Evolutionary conservation across 345 rosid species (phyloP), one percentile per base, ranked within the genome.

Genomic region (Anacardium occidentale): DNA sequence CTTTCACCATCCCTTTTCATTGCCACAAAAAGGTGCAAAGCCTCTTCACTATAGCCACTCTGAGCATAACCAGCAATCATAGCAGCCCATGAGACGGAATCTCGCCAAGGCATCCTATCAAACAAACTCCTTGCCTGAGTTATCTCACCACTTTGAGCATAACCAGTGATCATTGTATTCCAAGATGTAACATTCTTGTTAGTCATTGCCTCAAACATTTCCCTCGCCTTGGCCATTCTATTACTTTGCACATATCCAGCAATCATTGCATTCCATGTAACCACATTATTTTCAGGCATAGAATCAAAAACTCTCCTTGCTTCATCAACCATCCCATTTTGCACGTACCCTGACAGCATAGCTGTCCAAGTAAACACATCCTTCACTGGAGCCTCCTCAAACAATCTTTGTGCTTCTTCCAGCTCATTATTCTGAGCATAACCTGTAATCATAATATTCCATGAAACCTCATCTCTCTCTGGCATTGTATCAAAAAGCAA

Each of bases 331-430:
- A 73, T 80, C 24, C 65, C 83, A 72, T 84, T 87, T 67, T 89
- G 94, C 50, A 83, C 88, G 52, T 76, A 89, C 26, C 90, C 90
- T 17, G 94, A 84, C 34, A 89, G 83, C 83, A 87, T 83, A 0
- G 90, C 85, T 25, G 91, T 89, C 94, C 94, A 89, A 0, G 90
- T 87, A 75, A 89, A 83, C 18, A 87, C 89, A n/a, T 89, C 94
- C 73, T 32, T 77, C 54, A 57, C 66, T 5, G 90, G 88, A 79
- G 88, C 82, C 75, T 77, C 72, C 55, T 84, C 83, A 75, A 87
- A 89, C 29, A 89, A 81, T 21, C 78, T 79, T 40, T 74, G 63
- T 0, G 94, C 91, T 56, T 86, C 86, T n/a, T 56, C 85, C 20
- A 87, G 64, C 59, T 82, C 70, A 58, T 78, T 83, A 66, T 73